phyloP scores from a whole-genome alignment of 768 basidiomycete species.

The Melanogaster broomeanus region DNA sequence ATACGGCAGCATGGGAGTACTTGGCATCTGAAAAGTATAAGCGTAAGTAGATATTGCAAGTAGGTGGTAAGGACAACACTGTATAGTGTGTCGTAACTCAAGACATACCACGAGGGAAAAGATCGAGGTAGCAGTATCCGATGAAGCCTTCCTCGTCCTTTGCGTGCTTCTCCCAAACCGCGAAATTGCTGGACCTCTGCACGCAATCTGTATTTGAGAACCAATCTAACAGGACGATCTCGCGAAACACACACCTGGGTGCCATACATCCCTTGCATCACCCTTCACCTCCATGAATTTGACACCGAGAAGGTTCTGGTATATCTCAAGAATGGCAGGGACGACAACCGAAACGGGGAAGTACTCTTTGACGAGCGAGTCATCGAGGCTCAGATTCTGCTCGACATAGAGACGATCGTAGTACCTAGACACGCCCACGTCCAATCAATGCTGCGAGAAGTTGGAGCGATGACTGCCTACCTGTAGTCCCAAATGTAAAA shows the following conservation, averaged over 20 bases:
- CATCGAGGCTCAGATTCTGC: constrained; percentile 67
- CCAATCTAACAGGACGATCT: not conserved
- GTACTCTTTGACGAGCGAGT: constrained; percentile 82
- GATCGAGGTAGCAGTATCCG: constrained; percentile 86
- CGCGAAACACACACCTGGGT: constrained; percentile 55
- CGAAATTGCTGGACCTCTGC: constrained; percentile 80
- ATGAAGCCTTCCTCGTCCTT: constrained; percentile 72
- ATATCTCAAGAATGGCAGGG: constrained; percentile 79
- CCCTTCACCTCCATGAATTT: constrained; percentile 58
- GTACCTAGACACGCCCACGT: constrained; percentile 19
- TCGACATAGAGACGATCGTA: constrained; percentile 53
- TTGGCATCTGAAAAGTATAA: constrained; percentile 54
- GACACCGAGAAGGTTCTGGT: constrained; percentile 80
- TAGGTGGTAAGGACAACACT: too few relatives aligned
- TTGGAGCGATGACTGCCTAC: constrained; percentile 45
- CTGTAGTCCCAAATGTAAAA: constrained; percentile 89
- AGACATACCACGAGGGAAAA: constrained; percentile 75
- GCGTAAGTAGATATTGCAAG: not conserved
- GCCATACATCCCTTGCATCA: constrained; percentile 70
- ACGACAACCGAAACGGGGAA: constrained; percentile 87
- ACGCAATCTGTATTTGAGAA: not conserved
- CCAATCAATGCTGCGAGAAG: not conserved
- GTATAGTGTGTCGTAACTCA: not conserved
- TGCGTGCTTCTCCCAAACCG: constrained; percentile 82
- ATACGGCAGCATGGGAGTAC: constrained; percentile 87